Conservation (phyloP, 768 basidiomycete species). For the Tylopilus rubrobrunneus region DNA sequence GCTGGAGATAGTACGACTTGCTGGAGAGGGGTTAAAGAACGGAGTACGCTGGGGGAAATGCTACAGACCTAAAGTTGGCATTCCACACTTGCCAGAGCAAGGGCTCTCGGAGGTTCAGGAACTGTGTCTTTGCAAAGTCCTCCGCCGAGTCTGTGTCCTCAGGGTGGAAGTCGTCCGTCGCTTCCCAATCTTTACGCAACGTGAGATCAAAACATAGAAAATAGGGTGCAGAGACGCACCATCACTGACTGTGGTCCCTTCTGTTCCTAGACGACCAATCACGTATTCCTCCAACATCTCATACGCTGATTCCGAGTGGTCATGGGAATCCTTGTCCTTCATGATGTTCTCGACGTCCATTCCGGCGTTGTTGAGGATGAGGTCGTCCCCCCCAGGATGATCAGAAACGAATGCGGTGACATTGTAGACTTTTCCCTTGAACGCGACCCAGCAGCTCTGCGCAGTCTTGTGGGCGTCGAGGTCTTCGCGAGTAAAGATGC, state of each 20-base stretch:
- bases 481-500: slow-evolving; percentile 74
- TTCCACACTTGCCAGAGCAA: slow-evolving; percentile 84
- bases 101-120: slow-evolving; percentile 86
- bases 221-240: slow-evolving; percentile 43
- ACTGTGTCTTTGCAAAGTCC: slow-evolving; percentile 87
- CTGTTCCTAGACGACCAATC: slow-evolving; percentile 77
- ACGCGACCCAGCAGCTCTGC: slow-evolving; percentile 78
- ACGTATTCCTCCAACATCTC: slow-evolving; percentile 87
- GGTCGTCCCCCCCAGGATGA: slow-evolving; percentile 94
- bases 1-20: slow-evolving; percentile 93
- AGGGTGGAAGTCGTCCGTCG: slow-evolving; percentile 85
- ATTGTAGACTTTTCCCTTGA: slow-evolving; percentile 84
- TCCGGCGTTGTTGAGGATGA: slow-evolving; percentile 79
- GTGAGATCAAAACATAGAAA: slow-evolving; percentile 7
- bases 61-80: slow-evolving; percentile 72
- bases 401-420: slow-evolving; percentile 79
- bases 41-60: not conserved
- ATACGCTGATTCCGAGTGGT: slow-evolving; percentile 88
- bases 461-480: slow-evolving; percentile 57
- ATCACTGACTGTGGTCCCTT: slow-evolving; percentile 72
- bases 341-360: slow-evolving; percentile 78
- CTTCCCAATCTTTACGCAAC: slow-evolving; percentile 70
- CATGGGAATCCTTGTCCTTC: slow-evolving; percentile 77
- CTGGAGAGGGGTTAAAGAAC: slow-evolving; percentile 34
- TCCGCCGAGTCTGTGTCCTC: slow-evolving; percentile 78